Percentiles rank a stretch among this genome's conserved stretches.
phyloP scores from a whole-genome alignment of 1,284 basidiomycete species.

The Rhodotorula sp. region DNA sequence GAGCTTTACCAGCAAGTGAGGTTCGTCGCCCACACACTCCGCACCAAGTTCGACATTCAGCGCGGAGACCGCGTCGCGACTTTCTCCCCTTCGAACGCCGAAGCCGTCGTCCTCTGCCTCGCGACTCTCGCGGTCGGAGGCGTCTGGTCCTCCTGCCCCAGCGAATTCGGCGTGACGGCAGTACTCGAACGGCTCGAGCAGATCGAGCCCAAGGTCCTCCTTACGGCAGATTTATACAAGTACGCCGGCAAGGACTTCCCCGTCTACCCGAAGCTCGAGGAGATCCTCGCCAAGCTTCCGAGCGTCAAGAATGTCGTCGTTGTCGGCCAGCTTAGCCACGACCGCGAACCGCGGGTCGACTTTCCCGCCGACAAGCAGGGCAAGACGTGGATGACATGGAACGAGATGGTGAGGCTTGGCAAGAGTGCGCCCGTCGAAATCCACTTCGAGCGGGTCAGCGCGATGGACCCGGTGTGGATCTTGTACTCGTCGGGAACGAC shows the following conservation, averaged over 20 bases:
- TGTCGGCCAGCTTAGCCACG: constrained; percentile 43
- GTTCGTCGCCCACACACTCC: constrained; percentile 35
- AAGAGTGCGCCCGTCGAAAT: constrained; percentile 39
- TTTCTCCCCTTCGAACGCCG: constrained; percentile 42
- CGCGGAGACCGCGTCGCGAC: constrained; percentile 40
- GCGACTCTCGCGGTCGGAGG: constrained; percentile 69
- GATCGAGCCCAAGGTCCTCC: constrained; percentile 49
- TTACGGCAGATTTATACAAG: constrained; percentile 48
- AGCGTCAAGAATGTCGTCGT: constrained; percentile 45
- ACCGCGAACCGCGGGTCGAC: constrained; percentile 39
- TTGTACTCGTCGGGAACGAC: constrained; percentile 47
- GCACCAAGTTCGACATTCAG: constrained; percentile 24
- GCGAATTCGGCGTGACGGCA: constrained; percentile 80
- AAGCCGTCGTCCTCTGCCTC: constrained; percentile 40
- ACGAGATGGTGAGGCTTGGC: constrained; percentile 25
- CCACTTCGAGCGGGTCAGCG: constrained; percentile 39
- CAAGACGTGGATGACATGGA: constrained; percentile 25
- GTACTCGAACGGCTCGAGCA: constrained; percentile 66
- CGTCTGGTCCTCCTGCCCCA: constrained; percentile 82
- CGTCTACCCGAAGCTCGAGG: constrained; percentile 43
- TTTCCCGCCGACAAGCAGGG: constrained; percentile 21
- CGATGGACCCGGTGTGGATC: constrained; percentile 34
- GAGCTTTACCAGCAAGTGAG: constrained; percentile 42
- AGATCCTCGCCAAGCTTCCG: constrained; percentile 42
- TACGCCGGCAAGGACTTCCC: constrained; percentile 47